Evolutionary conservation across 177 flowering plant genomes (phyloP).

Genomic region (Tripterygium wilfordii): DNA sequence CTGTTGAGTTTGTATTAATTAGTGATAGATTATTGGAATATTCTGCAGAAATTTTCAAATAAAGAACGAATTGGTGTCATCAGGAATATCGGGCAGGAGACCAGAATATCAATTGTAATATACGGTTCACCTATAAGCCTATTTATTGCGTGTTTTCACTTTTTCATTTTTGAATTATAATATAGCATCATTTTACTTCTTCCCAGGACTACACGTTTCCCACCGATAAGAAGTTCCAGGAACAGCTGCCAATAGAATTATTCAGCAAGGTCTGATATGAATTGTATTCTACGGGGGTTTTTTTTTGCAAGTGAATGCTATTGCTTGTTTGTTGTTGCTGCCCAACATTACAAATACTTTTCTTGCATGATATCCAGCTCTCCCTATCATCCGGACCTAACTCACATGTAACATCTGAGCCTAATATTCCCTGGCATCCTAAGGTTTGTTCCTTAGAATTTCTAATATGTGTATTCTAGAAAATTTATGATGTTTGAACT

Average conservation of each 20-base stretch:
- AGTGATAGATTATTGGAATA: neutral
- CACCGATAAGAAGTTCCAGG: constrained; percentile 3
- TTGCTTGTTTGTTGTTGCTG: too few species aligned
- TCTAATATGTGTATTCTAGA: neutral
- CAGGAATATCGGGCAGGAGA: constrained; percentile 1
- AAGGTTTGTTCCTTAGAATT: constrained; percentile 19
- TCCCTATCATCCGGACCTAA: constrained; percentile 42
- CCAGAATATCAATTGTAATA: constrained; percentile 1
- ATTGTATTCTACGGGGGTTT: constrained; percentile 15
- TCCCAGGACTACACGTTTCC: constrained; percentile 19
- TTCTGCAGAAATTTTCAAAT: constrained; percentile 1
- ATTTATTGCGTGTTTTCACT: too few species aligned
- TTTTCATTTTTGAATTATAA: constrained; percentile 3
- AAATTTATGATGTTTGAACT: too few species aligned
- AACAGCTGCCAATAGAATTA: constrained; percentile 32
- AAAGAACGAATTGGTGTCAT: constrained; percentile 8
- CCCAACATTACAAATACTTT: too few species aligned
- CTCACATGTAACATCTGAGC: constrained; percentile 14
- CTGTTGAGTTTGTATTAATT: too few species aligned
- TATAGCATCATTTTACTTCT: constrained; percentile 2
- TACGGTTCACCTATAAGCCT: too few species aligned
- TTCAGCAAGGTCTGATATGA: constrained; percentile 49
- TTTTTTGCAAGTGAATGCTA: too few species aligned
- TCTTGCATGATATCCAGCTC: constrained; percentile 33
- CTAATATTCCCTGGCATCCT: constrained; percentile 9